Conservation (phyloP, 1,139 yeast genomes). For the Geotrichum phurueaensis region DNA sequence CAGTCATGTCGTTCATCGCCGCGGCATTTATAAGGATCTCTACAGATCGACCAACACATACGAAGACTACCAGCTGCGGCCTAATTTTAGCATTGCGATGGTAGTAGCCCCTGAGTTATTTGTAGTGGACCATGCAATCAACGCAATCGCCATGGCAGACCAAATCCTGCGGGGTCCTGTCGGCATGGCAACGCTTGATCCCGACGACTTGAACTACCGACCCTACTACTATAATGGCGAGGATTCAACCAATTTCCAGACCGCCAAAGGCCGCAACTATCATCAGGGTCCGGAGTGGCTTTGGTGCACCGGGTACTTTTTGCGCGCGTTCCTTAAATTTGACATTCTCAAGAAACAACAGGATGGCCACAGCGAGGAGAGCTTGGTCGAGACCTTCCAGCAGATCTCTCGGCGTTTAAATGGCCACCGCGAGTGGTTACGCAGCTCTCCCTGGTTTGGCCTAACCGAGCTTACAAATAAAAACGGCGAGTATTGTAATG, state of each 20-base stretch:
- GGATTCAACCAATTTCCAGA: conserved; percentile 81
- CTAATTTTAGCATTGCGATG: conserved; percentile 91
- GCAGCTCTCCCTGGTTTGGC: conserved; percentile 83
- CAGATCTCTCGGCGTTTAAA: conserved; percentile 48
- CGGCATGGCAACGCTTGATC: conserved; percentile 90
- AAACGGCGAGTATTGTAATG: conserved; percentile 72
- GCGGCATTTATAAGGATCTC: conserved; percentile 91
- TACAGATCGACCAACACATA: conserved; percentile 74
- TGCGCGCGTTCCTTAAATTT: conserved; percentile 63
- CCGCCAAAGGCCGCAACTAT: conserved; percentile 91
- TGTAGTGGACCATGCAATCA: conserved; percentile 51
- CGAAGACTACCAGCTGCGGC: conserved; percentile 90
- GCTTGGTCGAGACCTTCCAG: conserved; percentile 37
- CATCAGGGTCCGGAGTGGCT: conserved; percentile 99
- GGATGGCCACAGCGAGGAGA: conserved; percentile 16
- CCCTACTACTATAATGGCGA: conserved; percentile 80
- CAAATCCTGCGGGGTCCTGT: conserved; percentile 72
- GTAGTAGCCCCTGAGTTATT: conserved; percentile 90
- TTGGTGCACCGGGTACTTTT: conserved; percentile 83
- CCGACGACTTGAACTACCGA: conserved; percentile 82
- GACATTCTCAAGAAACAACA: conserved; percentile 39
- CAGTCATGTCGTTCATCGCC: conserved; percentile 62
- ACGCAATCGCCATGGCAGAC: conserved; percentile 69
- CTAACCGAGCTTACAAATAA: conserved; percentile 87
- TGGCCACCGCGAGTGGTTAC: conserved; percentile 65